Base-by-base conservation (phyloP, 1,284 basidiomycete genomes). In the Megacollybia platyphylla region DNA sequence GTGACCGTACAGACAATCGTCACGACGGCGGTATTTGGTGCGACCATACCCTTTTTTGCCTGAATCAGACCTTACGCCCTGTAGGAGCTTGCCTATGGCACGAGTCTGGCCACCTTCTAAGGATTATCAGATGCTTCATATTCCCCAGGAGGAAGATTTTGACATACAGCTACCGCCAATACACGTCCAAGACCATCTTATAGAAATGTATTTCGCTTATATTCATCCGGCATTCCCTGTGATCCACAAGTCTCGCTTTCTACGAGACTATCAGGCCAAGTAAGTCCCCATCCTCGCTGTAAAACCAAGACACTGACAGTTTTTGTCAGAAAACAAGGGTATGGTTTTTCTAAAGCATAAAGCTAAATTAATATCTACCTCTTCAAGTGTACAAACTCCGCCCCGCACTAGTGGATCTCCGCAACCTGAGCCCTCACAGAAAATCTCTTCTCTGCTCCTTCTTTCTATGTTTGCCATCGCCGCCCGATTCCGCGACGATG, bases 191-290 rank as follows among this genome's bases (percentile, higher is more conserved):
- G 72, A 80, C 42, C 71, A 70, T 40, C 64, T 91, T 6, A 59
- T 91, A 40, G 70, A 74, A 26, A 62, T 88, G 5, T 91, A 87
- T 57, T 90, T 89, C 60, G 74, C 73, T 5, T 84, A 87, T 54
- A 77, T 85, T 18, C 87, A 91, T 51, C 85, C 87, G 29, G 66
- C 79, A 39, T 79, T 84, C 50, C 87, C 86, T 9, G 68, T 87
- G 30, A 61, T 90, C 11, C 77, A 87, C 60, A 85, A 82, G 55
- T 62, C 63, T 15, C 70, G 75, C 17, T 89, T 91, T 58, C 59
- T 84, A 52, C 58, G 67, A 9, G 76, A 84, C 50, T 89, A 76
- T 52, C 60, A 68, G 39, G 58, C 65, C 15, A 65, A 68, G 82
- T 82, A 53, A 50, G 68, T 54, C 38, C 3, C 31, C 6, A 34